These are phyloP conservation scores for Triticum urartu DNA, from an alignment of 176 grass and related monocot genomes.

Conservation along the genomic window DNA sequence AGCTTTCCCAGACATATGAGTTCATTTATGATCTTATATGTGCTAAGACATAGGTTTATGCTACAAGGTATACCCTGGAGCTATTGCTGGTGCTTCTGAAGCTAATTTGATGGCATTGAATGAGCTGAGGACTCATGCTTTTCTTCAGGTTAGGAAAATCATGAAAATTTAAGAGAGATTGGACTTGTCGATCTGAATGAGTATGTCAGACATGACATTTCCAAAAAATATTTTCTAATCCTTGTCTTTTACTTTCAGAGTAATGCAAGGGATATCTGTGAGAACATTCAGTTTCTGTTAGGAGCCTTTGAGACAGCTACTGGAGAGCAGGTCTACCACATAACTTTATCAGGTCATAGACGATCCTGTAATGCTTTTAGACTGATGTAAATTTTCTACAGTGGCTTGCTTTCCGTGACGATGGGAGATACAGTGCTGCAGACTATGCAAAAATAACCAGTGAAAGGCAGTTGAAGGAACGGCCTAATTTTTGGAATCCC, in stretches of 20 bases:
- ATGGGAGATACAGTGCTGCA: constrained; percentile 85
- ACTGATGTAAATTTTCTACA: constrained; percentile 33
- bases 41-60: constrained; percentile 51
- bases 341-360: constrained; percentile 16
- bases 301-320: constrained; percentile 91
- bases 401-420: constrained; percentile 89
- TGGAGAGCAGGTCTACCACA: constrained; percentile 75
- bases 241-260: constrained; percentile 44
- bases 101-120: constrained; percentile 89
- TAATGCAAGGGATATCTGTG: constrained; percentile 48
- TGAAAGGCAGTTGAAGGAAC: constrained; percentile 53
- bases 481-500: constrained; percentile 56
- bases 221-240: not conserved
- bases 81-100: constrained; percentile 68
- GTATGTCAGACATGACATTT: constrained; percentile 20
- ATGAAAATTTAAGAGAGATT: not conserved
- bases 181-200: not conserved
- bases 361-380: not conserved
- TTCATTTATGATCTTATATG: constrained; percentile 47
- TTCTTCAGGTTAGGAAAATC: constrained; percentile 72
- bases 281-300: constrained; percentile 83
- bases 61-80: constrained; percentile 89
- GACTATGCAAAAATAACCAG: constrained; percentile 73
- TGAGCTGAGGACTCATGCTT: constrained; percentile 74
- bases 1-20: constrained; percentile 28